Evolutionary conservation across 257 asterid species (phyloP).

Genomic region (Pogostemon cablin): DNA sequence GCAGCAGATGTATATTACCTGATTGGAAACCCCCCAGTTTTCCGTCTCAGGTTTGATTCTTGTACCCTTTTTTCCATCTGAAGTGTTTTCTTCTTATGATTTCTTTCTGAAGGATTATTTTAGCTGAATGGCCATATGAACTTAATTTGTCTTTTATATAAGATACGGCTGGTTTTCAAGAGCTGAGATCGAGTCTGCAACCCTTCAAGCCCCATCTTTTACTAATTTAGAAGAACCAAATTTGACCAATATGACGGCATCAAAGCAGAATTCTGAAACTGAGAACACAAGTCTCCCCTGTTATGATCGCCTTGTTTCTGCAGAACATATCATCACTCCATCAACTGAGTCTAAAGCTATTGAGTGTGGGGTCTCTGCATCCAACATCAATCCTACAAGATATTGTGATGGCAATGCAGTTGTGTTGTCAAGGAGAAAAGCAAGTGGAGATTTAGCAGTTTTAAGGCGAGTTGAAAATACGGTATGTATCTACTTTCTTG

Average conservation of each 20-base stretch:
- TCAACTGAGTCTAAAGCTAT: conserved; percentile 36
- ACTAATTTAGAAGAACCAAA: conserved; percentile 38
- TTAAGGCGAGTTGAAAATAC: conserved; percentile 48
- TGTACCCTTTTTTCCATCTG: neutral
- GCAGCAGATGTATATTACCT: conserved; percentile 81
- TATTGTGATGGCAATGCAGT: conserved; percentile 38
- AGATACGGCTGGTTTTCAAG: conserved; percentile 96
- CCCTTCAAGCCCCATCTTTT: conserved; percentile 49
- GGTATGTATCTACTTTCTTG: conserved; percentile 44
- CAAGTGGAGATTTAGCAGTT: conserved; percentile 38
- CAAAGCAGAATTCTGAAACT: conserved; percentile 42
- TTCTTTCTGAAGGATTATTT: conserved; percentile 23
- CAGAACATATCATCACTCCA: conserved; percentile 38
- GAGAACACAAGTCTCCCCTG: conserved; percentile 34
- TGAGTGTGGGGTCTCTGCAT: conserved; percentile 39
- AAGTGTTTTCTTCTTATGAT: conserved; percentile 37
- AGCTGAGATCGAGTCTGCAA: conserved; percentile 54
- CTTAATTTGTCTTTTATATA: conserved; percentile 32
- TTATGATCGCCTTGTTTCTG: conserved; percentile 37
- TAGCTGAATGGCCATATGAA: conserved; percentile 30
- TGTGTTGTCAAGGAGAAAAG: conserved; percentile 38
- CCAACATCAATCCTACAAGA: conserved; percentile 35
- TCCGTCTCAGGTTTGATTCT: conserved; percentile 80
- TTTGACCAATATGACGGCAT: conserved; percentile 32
- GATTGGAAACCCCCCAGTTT: conserved; percentile 79